Base-by-base conservation (phyloP, 768 basidiomycete genomes). In the Boletus coccyginus region DNA sequence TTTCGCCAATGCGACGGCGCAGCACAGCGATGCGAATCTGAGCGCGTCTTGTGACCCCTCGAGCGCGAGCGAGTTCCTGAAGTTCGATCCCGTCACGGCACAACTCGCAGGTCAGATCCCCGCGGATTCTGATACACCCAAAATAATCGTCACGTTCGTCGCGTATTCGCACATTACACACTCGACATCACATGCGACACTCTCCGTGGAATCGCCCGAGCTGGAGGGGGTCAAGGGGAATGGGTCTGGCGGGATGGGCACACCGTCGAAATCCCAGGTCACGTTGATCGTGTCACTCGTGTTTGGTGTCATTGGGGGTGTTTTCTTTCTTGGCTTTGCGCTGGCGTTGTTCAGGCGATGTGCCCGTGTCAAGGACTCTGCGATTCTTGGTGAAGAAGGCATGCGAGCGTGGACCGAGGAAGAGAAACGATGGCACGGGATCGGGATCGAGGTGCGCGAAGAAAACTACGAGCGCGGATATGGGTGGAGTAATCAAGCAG, bases 371-470 rank as follows among this genome's bases (percentile, higher is more conserved):
- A 76, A 81, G 43, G 88, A 88, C 64, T 77, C 83, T 1, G 87
- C 82, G 5, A 57, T 83, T n/a, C 67, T 74, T 2, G 85, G 83
- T 19, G 82, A 86, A 62, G 84, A 84, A 64, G 86, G 81, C 13
- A 72, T 71, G 29, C 75, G 73, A 31, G 82, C 77, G 3, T 86
- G 79, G 81, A 81, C 82, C 17, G 84, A 83, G 47, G 81, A 81
- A 57, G 89, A 90, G 58, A 81, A 78, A 57, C 80, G 75, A 60
- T 90, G 87, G 85, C 88, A 90, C 63, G 85, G 84, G 19, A 73
- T 87, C 48, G 75, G 70, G 16, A 69, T 68, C 55, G 65, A 69
- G 24, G 61, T 63, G 8, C 55, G 45, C 60, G 57, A 58, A 24
- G 29, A 16, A 41, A 57, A 45, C 11, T 5, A 52, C 19, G 64